phyloP scores from a whole-genome alignment of 306 rosid genomes.

The Quercus alba region DNA sequence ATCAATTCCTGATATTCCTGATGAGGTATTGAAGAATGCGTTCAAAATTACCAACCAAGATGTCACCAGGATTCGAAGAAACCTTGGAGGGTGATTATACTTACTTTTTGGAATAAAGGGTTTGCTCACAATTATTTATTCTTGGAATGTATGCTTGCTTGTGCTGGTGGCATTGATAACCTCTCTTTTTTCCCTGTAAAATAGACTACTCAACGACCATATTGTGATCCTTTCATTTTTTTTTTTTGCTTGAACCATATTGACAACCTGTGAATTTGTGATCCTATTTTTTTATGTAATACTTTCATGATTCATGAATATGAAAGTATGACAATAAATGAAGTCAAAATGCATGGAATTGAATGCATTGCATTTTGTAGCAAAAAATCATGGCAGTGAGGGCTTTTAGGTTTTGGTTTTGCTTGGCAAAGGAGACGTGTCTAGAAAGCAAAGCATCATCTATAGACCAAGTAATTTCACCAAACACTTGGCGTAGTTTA shows the following conservation, averaged over 20 bases:
- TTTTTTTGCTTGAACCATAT: background rate
- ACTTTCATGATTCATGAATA: background rate
- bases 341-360: background rate
- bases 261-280: background rate
- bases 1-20: slow-evolving; percentile 37
- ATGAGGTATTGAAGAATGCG: slow-evolving; percentile 31
- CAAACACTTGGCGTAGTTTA: background rate
- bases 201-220: background rate
- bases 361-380: background rate
- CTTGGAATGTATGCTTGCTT: background rate
- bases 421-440: no score
- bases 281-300: background rate
- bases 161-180: background rate
- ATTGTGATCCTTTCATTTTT: background rate
- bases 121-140: background rate
- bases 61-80: slow-evolving; percentile 33
- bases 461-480: background rate
- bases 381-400: background rate
- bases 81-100: slow-evolving; percentile 38
- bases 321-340: background rate
- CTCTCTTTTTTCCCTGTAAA: background rate
- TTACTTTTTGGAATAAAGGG: background rate
- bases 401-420: no score
- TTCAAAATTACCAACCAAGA: slow-evolving; percentile 41
- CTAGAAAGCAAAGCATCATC: no score